Evolutionary conservation across 169 alveolate genomes (phyloP), one percentile per base, ranked within the genome.

Genomic region (Cryptosporidium sp.): DNA sequence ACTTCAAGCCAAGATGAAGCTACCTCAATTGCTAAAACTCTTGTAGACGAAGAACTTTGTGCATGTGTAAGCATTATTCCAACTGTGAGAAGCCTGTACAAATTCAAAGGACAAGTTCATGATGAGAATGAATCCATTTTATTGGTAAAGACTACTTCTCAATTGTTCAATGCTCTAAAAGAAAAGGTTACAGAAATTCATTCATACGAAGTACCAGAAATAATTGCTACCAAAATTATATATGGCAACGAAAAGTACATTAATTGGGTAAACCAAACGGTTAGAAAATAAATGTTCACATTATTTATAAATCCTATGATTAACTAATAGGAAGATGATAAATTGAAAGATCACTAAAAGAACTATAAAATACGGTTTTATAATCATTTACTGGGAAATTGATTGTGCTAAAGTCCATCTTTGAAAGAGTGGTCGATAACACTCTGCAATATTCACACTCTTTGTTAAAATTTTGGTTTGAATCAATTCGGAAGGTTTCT

Each of bases 51-150:
- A 37, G 74, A 80, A 16, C 75, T 80, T 43, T 80, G 89, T 80
- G 89, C 89, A 29, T 80, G 89, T 62, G 89, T 45, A 41, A 62
- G 39, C 26, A 80, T 80, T 29, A 65, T 80, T 67, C 89, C 73
- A 39, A 26, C 23, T 26, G 74, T 80, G 41, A 80, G 52, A 80
- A 80, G 89, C 52, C 2, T 80, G 26, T 80, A 80, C 21, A 61
- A 43, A 59, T 80, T 39, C 31, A 33, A 80, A 43, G 89, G 75
- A 21, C n/a, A 39, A 35, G 50, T 80, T 41, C 35, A 62, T 18
- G 68, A 80, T 14, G 62, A 65, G 8, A 65, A 23, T 12, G 89
- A 80, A 43, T 43, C 26, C 14, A 80, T 80, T 26, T n/a, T 80
- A 43, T 41, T 80, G 45, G 62, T 80, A 41, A 80, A 80, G 45